Percentiles rank a stretch among this genome's conserved stretches.
phyloP scores from a whole-genome alignment of 2,329 filamentous ascomycete genomes.

The Nemania sp. region DNA sequence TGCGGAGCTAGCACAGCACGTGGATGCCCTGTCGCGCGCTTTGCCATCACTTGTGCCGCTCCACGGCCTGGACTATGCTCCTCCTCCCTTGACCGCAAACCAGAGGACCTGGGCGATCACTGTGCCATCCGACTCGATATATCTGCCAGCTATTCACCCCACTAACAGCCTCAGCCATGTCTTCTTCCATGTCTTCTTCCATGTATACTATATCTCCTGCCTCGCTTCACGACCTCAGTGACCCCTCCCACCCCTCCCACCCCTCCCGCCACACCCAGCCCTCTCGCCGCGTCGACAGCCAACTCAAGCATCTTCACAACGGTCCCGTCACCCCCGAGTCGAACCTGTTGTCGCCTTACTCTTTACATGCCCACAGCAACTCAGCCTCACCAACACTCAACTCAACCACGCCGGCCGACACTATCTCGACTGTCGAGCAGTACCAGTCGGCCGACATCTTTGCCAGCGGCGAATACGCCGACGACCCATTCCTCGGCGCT shows the following conservation, averaged over 20 bases:
- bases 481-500: constrained; percentile 57
- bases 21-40: constrained; percentile 15
- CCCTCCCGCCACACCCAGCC: constrained; percentile 37
- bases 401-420: constrained; percentile 55
- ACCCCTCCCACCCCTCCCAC: constrained; percentile 17
- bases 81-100: constrained; percentile 31
- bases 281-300: constrained; percentile 41
- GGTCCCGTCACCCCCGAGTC: constrained; percentile 44
- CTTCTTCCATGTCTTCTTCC: constrained; percentile 54
- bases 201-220: constrained; percentile 48
- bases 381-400: constrained; percentile 47
- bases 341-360: constrained; percentile 49
- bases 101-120: constrained; percentile 31
- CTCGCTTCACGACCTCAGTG: constrained; percentile 46
- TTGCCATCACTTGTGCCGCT: constrained; percentile 26
- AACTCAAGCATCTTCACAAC: constrained; percentile 33
- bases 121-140: constrained; percentile 38
- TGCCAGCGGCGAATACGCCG: constrained; percentile 47
- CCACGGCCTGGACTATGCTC: constrained; percentile 34
- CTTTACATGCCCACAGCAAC: constrained; percentile 48
- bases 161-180: constrained; percentile 45
- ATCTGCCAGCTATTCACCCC: constrained; percentile 36
- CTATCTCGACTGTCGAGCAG: constrained; percentile 51
- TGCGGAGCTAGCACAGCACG: not conserved
- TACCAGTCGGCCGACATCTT: constrained; percentile 54